Evolutionary conservation across 2,329 filamentous ascomycete species (phyloP).

Genomic region (Claviceps arundinis): DNA sequence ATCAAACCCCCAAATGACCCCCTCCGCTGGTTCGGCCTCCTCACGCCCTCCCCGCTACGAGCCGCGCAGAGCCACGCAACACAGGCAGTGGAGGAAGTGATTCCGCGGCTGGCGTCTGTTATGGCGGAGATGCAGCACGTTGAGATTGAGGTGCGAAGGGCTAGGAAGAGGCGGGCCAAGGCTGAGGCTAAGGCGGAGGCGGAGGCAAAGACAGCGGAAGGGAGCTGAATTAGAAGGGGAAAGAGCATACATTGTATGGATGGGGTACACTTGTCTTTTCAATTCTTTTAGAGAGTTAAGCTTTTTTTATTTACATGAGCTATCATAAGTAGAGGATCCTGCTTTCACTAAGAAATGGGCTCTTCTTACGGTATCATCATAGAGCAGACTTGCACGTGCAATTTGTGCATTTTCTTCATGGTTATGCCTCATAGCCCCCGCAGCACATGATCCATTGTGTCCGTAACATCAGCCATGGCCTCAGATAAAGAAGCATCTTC

Average conservation of each 20-base stretch:
- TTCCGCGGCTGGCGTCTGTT: slow-evolving; percentile 45
- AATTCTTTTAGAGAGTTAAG: not conserved
- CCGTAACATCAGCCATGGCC: slow-evolving; percentile 32
- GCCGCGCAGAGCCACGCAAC: slow-evolving; percentile 47
- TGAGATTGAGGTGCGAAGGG: slow-evolving; percentile 55
- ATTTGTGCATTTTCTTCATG: no score
- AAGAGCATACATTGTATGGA: no score
- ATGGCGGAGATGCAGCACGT: slow-evolving; percentile 47
- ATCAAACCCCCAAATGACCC: slow-evolving; percentile 23
- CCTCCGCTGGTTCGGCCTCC: slow-evolving; percentile 41
- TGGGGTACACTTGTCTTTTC: no score
- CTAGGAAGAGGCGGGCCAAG: slow-evolving; percentile 41
- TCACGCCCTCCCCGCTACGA: slow-evolving; percentile 38
- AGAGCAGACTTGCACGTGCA: no score
- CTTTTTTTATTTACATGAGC: not conserved
- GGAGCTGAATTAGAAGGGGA: not conserved
- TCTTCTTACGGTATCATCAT: no score
- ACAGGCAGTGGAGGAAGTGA: slow-evolving; percentile 38
- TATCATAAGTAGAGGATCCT: not conserved
- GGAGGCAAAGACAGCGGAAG: not conserved
- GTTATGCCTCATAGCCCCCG: not conserved
- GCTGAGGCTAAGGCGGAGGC: slow-evolving; percentile 15
- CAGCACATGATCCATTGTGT: slow-evolving; percentile 12
- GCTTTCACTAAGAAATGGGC: no score
- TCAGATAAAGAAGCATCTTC: slow-evolving; percentile 20